A percentile compares a stretch with the other conserved stretches of the same genome.
These are phyloP conservation scores for Pilatotrama ljubarskyi DNA, from an alignment of 768 basidiomycete genomes.

Conservation along the genomic window DNA sequence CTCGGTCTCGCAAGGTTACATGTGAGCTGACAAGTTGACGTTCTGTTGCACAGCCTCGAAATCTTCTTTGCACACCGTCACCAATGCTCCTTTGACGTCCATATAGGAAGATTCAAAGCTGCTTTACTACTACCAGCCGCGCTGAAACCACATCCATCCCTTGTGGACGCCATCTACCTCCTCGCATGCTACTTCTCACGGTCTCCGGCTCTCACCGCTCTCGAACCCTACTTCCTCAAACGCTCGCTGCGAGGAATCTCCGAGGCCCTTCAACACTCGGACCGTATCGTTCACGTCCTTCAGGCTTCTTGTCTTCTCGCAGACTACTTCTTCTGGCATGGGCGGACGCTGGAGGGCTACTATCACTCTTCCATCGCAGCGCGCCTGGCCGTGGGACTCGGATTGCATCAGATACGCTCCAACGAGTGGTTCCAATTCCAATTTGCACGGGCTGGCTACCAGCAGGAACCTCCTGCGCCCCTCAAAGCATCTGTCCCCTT, in stretches of 20 bases:
- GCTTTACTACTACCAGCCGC: conserved; percentile 30
- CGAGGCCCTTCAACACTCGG: conserved; percentile 52
- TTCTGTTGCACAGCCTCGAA: conserved; percentile 42
- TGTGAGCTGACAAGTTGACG: neutral
- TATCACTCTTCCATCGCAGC: conserved; percentile 60
- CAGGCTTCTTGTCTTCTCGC: conserved; percentile 62
- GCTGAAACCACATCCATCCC: conserved; percentile 52
- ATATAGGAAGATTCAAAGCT: conserved; percentile 45
- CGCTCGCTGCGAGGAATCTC: conserved; percentile 52
- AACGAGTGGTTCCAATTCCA: conserved; percentile 27
- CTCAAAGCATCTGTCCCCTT: conserved; percentile 29
- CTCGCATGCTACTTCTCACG: conserved; percentile 57
- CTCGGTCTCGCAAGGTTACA: conserved; percentile 8
- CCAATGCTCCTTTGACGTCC: conserved; percentile 58
- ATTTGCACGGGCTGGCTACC: conserved; percentile 9
- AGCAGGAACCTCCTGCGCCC: conserved; percentile 12
- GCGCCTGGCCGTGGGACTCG: conserved; percentile 60
- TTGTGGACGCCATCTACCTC: conserved; percentile 62
- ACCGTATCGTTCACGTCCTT: conserved; percentile 57
- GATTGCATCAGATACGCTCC: conserved; percentile 53
- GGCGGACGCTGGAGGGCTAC: conserved; percentile 58
- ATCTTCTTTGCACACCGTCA: conserved; percentile 57
- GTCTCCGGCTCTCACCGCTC: conserved; percentile 39
- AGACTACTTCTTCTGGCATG: conserved; percentile 59
- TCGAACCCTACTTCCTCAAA: conserved; percentile 51